Conservation (phyloP, 2,329 filamentous ascomycete genomes). For the Monilinia aucupariae region DNA sequence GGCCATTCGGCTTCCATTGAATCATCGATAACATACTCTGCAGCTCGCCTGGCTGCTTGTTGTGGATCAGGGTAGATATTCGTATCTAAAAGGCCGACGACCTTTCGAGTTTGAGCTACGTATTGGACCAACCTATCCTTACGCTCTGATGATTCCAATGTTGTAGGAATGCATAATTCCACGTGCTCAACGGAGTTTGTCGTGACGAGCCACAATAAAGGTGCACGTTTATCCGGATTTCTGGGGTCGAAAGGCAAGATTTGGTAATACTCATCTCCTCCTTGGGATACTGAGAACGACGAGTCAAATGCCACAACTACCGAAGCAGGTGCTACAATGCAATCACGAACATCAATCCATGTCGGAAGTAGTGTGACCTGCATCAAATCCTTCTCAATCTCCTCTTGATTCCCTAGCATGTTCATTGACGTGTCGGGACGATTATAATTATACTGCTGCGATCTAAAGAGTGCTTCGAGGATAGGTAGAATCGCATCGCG, state of each 20-base stretch:
- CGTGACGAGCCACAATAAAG: constrained; percentile 29
- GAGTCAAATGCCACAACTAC: constrained; percentile 29
- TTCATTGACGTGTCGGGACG: constrained; percentile 27
- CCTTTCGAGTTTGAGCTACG: constrained; percentile 24
- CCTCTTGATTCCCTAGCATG: constrained; percentile 29
- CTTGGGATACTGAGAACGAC: constrained; percentile 16
- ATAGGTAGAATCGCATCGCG: constrained; percentile 47
- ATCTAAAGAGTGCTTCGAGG: constrained; percentile 45
- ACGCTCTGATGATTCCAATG: constrained; percentile 22
- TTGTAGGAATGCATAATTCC: constrained; percentile 27
- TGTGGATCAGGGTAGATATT: constrained; percentile 23
- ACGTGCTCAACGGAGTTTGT: constrained; percentile 34
- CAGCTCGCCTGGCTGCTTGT: constrained; percentile 26
- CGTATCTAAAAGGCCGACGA: constrained; percentile 22
- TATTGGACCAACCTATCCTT: constrained; percentile 27
- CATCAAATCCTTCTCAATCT: constrained; percentile 22
- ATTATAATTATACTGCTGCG: constrained; percentile 37
- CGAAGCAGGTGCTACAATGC: constrained; percentile 21
- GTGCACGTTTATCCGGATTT: constrained; percentile 19
- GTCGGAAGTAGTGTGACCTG: constrained; percentile 29
- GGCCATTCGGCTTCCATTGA: constrained; percentile 23
- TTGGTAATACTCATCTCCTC: constrained; percentile 16
- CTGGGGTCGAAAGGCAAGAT: constrained; percentile 19
- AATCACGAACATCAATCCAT: constrained; percentile 17
- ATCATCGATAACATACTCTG: constrained; percentile 24